Evolutionary conservation across 352 stramenopile genomes (phyloP), one percentile per base, ranked within the genome.

Genomic region (Globisporangium lucens): DNA sequence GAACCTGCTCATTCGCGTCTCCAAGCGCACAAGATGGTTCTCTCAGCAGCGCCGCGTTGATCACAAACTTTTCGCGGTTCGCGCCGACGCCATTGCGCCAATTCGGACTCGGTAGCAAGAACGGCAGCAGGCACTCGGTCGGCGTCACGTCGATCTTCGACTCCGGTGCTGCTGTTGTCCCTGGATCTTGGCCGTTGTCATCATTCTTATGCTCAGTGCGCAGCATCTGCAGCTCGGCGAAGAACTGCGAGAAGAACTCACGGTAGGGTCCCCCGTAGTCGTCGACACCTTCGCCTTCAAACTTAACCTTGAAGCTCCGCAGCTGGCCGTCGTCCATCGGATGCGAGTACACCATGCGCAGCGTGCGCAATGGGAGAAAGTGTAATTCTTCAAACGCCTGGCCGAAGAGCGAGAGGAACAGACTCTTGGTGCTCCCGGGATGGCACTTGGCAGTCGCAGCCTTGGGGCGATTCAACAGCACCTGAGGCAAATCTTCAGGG

Each of bases 261-360:
- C 94, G 84, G 71, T 98, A 98, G 12, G 94, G 91, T 0, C 95
- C 95, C 2, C 95, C 95, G 56, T 98, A 98, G 75, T 98, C 95
- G 69, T 98, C 91, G 1, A 97, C 93, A 7, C 93, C 94, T 75
- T 98, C 94, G 24, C 94, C 95, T 69, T 97, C 91, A 59, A 98
- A 98, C 68, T 97, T 97, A 20, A 98, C 91, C 59, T 98, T 98
- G 78, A 98, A 98, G 27, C 75, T 90, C 17, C 91, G 79, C n/a
- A 90, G 63, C 61, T 97, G 91, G 0, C 89, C 89, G 59, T 97
- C 91, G 71, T 98, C 91, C 91, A 98, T 97, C 5, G 90, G 91
- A 59, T 98, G 91, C 1, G 86, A 94, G 67, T 97, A 98, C 2
- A 90, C 85, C 80, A 97, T 97, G 0, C 91, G 89, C 52, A 96